phyloP scores from a whole-genome alignment of 2,329 filamentous ascomycete genomes.

The Exophiala spinifera region DNA sequence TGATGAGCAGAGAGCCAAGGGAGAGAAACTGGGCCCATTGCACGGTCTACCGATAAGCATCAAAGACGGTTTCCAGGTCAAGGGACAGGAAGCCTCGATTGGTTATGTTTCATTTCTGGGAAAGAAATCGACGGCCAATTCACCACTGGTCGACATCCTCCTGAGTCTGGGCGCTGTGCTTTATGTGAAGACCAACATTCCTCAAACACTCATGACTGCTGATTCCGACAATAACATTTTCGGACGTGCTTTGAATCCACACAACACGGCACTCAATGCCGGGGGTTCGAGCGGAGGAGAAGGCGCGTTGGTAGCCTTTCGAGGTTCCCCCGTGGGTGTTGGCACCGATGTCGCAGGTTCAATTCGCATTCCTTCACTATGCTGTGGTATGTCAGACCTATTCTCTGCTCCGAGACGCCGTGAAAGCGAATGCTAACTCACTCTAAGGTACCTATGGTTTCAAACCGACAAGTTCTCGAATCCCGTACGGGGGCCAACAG shows the following conservation, averaged over 20 bases:
- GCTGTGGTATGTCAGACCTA: constrained; percentile 27
- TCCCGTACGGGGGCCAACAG: constrained; percentile 33
- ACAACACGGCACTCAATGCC: constrained; percentile 34
- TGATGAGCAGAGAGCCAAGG: constrained; percentile 28
- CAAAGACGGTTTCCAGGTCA: constrained; percentile 33
- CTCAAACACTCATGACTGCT: constrained; percentile 51
- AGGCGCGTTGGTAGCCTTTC: constrained; percentile 37
- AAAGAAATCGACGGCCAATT: constrained; percentile 31
- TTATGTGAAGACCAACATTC: constrained; percentile 54
- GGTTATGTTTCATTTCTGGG: constrained; percentile 39
- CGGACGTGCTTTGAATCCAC: constrained; percentile 42
- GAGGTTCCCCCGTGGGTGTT: constrained; percentile 34
- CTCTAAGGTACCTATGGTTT: constrained; percentile 33
- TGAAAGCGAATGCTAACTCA: neutral
- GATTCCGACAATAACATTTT: constrained; percentile 45
- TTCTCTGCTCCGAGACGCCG: neutral
- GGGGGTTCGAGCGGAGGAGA: constrained; percentile 42
- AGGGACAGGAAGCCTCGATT: constrained; percentile 28
- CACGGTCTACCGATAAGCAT: constrained; percentile 35
- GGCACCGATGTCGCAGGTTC: constrained; percentile 39
- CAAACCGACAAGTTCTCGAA: constrained; percentile 34
- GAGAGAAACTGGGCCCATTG: constrained; percentile 31
- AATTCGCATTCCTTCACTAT: constrained; percentile 38
- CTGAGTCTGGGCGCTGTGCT: constrained; percentile 42
- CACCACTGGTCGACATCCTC: constrained; percentile 37